These are phyloP conservation scores for Globisporangium lucens DNA, from an alignment of 352 stramenopile species.

Conservation along the genomic window DNA sequence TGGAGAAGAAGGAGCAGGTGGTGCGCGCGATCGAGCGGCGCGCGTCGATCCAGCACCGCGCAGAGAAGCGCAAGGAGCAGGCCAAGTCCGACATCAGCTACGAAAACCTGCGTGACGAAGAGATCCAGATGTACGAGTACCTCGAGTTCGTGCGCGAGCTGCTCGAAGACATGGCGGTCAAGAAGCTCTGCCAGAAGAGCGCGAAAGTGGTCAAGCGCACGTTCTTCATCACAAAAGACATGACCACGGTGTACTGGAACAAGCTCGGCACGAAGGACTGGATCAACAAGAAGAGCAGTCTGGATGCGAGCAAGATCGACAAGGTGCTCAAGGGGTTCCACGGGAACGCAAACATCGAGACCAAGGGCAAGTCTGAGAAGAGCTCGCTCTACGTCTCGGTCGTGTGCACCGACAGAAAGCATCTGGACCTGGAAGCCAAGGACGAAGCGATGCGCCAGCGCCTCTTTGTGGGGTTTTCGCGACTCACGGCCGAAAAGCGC, in stretches of 20 bases:
- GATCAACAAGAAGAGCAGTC: slow-evolving; percentile 45
- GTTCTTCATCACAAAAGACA: slow-evolving; percentile 51
- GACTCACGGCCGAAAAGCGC: slow-evolving; percentile 41
- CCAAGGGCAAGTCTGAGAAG: slow-evolving; percentile 26
- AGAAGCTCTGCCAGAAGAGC: slow-evolving; percentile 67
- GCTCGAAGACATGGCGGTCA: slow-evolving; percentile 52
- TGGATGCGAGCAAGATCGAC: slow-evolving; percentile 38
- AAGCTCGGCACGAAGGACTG: slow-evolving; percentile 40
- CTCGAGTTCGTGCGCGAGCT: slow-evolving; percentile 66
- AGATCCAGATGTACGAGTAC: slow-evolving; percentile 68
- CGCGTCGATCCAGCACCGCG: slow-evolving; percentile 40
- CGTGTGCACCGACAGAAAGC: slow-evolving; percentile 40
- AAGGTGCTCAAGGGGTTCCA: slow-evolving; percentile 48
- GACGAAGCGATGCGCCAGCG: slow-evolving; percentile 41
- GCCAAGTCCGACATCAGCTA: slow-evolving; percentile 57
- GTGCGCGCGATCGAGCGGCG: slow-evolving; percentile 35
- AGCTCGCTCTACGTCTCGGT: slow-evolving; percentile 46
- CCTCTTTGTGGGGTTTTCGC: slow-evolving; percentile 49
- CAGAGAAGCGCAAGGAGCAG: slow-evolving; percentile 42
- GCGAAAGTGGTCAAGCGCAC: slow-evolving; percentile 54
- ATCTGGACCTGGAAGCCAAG: slow-evolving; percentile 49
- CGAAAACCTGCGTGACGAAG: slow-evolving; percentile 57
- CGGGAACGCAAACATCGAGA: slow-evolving; percentile 28
- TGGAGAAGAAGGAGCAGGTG: slow-evolving; percentile 26
- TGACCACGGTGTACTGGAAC: slow-evolving; percentile 57